phyloP scores from a whole-genome alignment of 1,139 yeast genomes.

The Petasospora rhodanensis region DNA sequence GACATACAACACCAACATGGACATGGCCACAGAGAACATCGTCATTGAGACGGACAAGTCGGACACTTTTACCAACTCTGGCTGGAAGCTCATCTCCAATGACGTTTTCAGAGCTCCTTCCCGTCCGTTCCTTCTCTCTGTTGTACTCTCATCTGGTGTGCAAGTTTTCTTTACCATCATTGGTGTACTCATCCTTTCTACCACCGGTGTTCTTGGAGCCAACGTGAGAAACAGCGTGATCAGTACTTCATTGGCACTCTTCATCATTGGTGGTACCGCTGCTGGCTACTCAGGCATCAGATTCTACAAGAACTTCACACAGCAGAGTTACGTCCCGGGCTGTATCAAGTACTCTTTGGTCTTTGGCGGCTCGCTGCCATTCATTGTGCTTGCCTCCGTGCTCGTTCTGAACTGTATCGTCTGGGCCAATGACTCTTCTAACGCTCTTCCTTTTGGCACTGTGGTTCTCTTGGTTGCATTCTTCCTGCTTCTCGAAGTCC shows the following conservation, averaged over 20 bases:
- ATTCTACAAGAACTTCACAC: slow-evolving; percentile 49
- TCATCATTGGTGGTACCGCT: slow-evolving; percentile 65
- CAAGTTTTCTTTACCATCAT: slow-evolving; percentile 62
- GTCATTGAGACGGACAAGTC: slow-evolving; percentile 22
- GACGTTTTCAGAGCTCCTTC: slow-evolving; percentile 55
- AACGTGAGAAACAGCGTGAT: slow-evolving; percentile 64
- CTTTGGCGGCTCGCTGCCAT: slow-evolving; percentile 62
- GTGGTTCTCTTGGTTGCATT: slow-evolving; percentile 52
- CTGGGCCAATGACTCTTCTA: slow-evolving; percentile 74
- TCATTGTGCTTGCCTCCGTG: slow-evolving; percentile 47
- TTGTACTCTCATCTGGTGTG: slow-evolving; percentile 68
- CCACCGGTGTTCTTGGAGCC: slow-evolving; percentile 52
- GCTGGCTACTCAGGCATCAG: slow-evolving; percentile 71
- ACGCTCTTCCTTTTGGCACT: slow-evolving; percentile 74
- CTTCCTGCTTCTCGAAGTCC: slow-evolving; percentile 64
- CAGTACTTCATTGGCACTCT: slow-evolving; percentile 54
- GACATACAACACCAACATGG: slow-evolving; percentile 31
- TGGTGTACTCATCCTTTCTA: slow-evolving; percentile 58
- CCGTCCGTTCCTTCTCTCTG: slow-evolving; percentile 39
- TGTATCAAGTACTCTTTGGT: slow-evolving; percentile 36
- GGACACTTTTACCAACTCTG: slow-evolving; percentile 30
- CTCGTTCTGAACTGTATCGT: slow-evolving; percentile 61
- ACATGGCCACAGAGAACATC: slow-evolving; percentile 25
- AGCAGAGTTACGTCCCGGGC: slow-evolving; percentile 25
- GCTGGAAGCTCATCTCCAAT: slow-evolving; percentile 53